Evolutionary conservation across 179 eudicot species (phyloP).

Genomic region (Nepenthes alata): DNA sequence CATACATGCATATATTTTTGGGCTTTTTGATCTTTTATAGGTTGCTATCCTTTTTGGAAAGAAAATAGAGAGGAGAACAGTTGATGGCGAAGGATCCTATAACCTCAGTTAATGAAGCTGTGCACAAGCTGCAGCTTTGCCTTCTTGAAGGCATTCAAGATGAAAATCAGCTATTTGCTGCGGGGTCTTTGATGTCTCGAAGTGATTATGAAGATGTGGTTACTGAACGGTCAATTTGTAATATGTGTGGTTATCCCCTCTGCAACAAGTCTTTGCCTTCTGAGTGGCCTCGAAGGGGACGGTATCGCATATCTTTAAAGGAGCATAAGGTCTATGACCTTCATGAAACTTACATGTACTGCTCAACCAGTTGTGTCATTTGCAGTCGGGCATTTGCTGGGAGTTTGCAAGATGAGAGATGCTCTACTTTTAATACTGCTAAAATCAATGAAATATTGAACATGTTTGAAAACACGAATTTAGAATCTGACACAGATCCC

Average conservation of each 20-base stretch:
- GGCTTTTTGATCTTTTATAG: too few species aligned
- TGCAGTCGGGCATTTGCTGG: constrained; percentile 53
- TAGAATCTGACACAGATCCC: constrained; percentile 16
- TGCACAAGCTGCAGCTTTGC: constrained; percentile 57
- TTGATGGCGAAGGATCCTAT: constrained; percentile 33
- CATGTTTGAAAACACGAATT: constrained; percentile 37
- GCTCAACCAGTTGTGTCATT: constrained; percentile 57
- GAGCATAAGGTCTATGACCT: constrained; percentile 93
- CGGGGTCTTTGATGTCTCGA: constrained; percentile 52
- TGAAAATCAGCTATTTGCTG: constrained; percentile 49
- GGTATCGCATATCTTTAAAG: constrained; percentile 63
- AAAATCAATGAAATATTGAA: constrained; percentile 43
- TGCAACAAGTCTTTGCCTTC: constrained; percentile 52
- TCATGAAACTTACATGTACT: constrained; percentile 68
- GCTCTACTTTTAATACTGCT: constrained; percentile 27
- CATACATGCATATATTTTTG: too few species aligned
- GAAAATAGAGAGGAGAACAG: neutral
- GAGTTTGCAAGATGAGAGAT: constrained; percentile 55
- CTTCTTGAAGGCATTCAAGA: constrained; percentile 59
- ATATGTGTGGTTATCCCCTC: constrained; percentile 73
- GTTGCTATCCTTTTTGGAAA: too few species aligned
- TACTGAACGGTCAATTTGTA: constrained; percentile 56
- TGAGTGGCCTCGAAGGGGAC: constrained; percentile 48
- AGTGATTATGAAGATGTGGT: constrained; percentile 75
- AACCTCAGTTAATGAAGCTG: constrained; percentile 44